phyloP scores from a whole-genome alignment of 2,329 filamentous ascomycete species.

The Camillea tinctor region DNA sequence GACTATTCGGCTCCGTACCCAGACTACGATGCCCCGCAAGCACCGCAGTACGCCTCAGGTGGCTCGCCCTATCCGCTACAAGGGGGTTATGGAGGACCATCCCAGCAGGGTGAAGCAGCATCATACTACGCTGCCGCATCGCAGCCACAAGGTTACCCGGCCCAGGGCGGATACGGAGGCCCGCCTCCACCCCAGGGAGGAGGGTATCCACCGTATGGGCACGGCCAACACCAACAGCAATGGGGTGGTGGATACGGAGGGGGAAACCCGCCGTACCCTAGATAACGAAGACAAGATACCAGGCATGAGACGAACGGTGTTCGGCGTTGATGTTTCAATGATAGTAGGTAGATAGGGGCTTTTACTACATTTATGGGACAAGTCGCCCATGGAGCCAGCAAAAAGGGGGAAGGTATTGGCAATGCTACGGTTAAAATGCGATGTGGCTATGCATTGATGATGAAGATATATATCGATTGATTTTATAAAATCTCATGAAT shows the following conservation, averaged over 20 bases:
- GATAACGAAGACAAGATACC: neutral
- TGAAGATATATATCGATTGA: too few species aligned
- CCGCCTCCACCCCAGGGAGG: conserved; percentile 1
- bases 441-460: too few species aligned
- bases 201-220: conserved; percentile 3
- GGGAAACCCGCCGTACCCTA: conserved; percentile 2
- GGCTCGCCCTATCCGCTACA: conserved; percentile 2
- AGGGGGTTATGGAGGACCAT: conserved; percentile 21
- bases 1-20: conserved; percentile 11
- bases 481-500: too few species aligned
- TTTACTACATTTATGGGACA: too few species aligned
- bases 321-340: neutral
- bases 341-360: neutral
- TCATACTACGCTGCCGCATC: conserved; percentile 1
- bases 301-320: neutral
- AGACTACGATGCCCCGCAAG: conserved; percentile 11
- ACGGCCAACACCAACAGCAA: neutral
- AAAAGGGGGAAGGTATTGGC: too few species aligned
- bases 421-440: too few species aligned
- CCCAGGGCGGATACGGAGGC: neutral
- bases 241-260: conserved; percentile 3
- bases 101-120: conserved; percentile 22
- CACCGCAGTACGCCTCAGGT: conserved; percentile 1
- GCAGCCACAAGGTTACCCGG: conserved; percentile 2
- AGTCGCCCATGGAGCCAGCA: too few species aligned